Evolutionary conservation across 805 yeast genomes (phyloP).

Genomic region (Suhomyces canberraensis): DNA sequence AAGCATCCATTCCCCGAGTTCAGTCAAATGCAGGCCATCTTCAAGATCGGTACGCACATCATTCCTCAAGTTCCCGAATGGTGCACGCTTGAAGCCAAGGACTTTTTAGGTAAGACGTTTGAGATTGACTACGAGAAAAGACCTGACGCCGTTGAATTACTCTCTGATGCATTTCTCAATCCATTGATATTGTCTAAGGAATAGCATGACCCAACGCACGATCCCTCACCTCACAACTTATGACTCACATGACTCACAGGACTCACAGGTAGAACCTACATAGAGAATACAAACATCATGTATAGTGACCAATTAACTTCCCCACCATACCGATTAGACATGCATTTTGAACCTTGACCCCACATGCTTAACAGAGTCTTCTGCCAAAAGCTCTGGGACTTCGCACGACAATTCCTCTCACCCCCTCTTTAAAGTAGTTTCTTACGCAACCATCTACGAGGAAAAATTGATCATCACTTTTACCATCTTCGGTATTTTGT

Average conservation of each 20-base stretch:
- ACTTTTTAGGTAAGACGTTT: slow-evolving; percentile 65
- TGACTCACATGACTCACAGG: not conserved
- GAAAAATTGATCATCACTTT: slow-evolving; percentile 2
- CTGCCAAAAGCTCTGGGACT: too few relatives aligned
- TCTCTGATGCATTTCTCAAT: slow-evolving; percentile 60
- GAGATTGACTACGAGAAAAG: slow-evolving; percentile 71
- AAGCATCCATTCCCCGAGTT: slow-evolving; percentile 94
- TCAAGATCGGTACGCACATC: slow-evolving; percentile 83
- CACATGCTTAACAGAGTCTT: too few relatives aligned
- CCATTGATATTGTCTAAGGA: slow-evolving; percentile 37
- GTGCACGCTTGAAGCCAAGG: slow-evolving; percentile 65
- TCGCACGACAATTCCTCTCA: too few relatives aligned
- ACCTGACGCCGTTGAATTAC: slow-evolving; percentile 67
- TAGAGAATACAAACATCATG: too few relatives aligned
- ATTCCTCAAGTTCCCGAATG: slow-evolving; percentile 77
- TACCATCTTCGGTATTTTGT: not conserved
- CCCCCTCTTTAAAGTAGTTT: too few relatives aligned
- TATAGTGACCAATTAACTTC: too few relatives aligned
- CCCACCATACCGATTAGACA: too few relatives aligned
- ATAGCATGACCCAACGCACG: not conserved
- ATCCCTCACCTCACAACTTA: not conserved
- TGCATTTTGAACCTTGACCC: too few relatives aligned
- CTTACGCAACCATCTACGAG: too few relatives aligned
- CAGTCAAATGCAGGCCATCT: slow-evolving; percentile 95
- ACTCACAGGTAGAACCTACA: too few relatives aligned